A percentile compares a stretch with the other conserved stretches of the same genome.
Conservation (phyloP, 2,329 filamentous ascomycete genomes). For the Zymoseptoria tritici region DNA sequence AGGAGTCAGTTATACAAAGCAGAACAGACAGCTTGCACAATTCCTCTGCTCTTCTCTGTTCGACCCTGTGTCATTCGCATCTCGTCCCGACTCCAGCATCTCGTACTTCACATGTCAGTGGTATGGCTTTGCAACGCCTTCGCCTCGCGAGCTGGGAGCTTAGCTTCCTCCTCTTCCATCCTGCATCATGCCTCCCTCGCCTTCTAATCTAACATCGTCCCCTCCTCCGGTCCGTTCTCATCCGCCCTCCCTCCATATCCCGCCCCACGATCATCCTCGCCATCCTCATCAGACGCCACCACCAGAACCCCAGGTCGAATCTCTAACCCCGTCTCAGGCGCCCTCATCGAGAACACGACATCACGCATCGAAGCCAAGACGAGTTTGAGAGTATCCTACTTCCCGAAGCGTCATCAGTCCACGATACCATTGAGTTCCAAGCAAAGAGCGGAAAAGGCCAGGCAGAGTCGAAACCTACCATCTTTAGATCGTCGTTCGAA, state of each 20-base stretch:
- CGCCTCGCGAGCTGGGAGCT: too few species aligned
- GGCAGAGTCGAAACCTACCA: too few species aligned
- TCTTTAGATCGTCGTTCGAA: too few species aligned
- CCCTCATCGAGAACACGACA: slow-evolving; percentile 15
- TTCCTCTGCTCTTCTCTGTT: too few species aligned
- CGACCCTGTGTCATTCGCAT: too few species aligned
- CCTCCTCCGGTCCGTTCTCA: too few species aligned
- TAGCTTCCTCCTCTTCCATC: too few species aligned
- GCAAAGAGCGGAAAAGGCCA: neutral
- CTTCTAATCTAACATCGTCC: neutral
- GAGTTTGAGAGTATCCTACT: slow-evolving; percentile 13
- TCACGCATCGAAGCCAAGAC: slow-evolving; percentile 17
- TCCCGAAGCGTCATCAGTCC: neutral
- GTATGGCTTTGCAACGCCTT: too few species aligned
- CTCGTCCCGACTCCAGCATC: too few species aligned
- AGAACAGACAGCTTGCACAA: too few species aligned
- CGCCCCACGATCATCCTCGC: neutral
- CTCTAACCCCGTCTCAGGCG: slow-evolving; percentile 12
- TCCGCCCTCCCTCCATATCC: neutral
- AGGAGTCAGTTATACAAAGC: neutral
- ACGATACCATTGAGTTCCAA: neutral
- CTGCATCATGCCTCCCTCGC: too few species aligned
- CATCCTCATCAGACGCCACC: neutral
- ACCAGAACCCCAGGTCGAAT: slow-evolving; percentile 7
- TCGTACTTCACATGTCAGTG: too few species aligned